Base-by-base conservation (phyloP, 345 rosid species). In the Trapa bicornis region DNA sequence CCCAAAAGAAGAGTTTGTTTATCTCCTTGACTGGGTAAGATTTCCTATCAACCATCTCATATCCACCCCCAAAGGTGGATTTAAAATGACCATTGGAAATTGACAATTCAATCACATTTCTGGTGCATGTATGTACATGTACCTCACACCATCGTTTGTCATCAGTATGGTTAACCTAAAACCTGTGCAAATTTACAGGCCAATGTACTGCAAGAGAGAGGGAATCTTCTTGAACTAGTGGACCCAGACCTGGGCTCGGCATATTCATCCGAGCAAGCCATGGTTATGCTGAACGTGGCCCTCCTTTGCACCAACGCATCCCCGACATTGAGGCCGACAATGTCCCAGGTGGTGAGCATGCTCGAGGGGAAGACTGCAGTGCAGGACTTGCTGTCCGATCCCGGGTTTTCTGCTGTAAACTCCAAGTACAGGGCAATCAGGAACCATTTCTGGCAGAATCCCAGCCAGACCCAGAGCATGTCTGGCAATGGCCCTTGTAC, bases 341-440 rank as follows among this genome's bases (percentile, higher is more conserved):
- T 89, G 95, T 86, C 98, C 17, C 98, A 84, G 76, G 92, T 87
- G 29, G 95, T 87, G 68, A 89, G 94, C 77, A 85, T 92, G 80
- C 81, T 92, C 13, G 89, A 87, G 65, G 95, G 95, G 65, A 77
- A 72, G 79, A 89, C 95, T 5, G 84, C 82, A 0, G 74, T 92
- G 73, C 86, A 85, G 77, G 95, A 92, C 62, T 75, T 86, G 66
- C 80, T 89, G 61, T 86, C 95, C 0, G 92, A 86, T 78, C 83
- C 85, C 0, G 91, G 96, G 53, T 84, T 85, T 71, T 80, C 87
- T 6, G 77, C 88, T 43, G 76, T 75, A 16, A 82, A 82, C 66
- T 65, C 89, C 0, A 92, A 92, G 79, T 80, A 80, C 64, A 80
- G 75, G 82, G 81, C 95, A 22, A 71, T 87, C 54, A 84, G 94